Percentiles rank a stretch among this genome's conserved stretches.
Evolutionary conservation across 257 asterid genomes (phyloP).

Genomic region (Osmanthus fragrans): DNA sequence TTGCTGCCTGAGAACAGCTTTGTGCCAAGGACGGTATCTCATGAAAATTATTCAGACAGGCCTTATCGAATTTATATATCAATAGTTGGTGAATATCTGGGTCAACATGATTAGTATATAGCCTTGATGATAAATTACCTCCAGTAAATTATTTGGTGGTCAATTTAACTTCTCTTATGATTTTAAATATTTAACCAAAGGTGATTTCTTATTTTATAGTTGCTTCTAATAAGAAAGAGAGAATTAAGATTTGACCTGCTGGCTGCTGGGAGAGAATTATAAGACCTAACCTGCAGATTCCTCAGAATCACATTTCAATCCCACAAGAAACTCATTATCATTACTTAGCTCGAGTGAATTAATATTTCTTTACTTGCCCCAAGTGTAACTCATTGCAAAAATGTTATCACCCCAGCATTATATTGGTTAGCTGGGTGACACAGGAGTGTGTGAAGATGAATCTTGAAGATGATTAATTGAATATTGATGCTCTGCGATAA

Average conservation of each 20-base stretch:
- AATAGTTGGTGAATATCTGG: background rate
- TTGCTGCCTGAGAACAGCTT: background rate
- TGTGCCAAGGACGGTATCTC: background rate
- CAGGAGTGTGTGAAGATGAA: background rate
- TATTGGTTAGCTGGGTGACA: background rate
- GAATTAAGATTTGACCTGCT: background rate
- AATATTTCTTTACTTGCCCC: background rate
- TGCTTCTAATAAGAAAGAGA: background rate
- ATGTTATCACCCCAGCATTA: background rate
- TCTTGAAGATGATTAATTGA: background rate
- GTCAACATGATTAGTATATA: too few species aligned
- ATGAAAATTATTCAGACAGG: background rate
- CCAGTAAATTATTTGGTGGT: background rate
- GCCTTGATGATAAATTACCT: background rate
- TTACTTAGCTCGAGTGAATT: background rate
- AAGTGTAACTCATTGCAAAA: background rate
- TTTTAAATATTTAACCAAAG: background rate
- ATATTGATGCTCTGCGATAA: background rate
- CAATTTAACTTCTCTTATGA: background rate
- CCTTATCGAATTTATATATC: background rate
- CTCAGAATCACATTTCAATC: conserved; percentile 3
- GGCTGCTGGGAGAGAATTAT: background rate
- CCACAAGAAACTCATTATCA: background rate
- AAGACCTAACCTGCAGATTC: conserved; percentile 11
- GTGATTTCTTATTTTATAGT: background rate